Conservation (phyloP, 768 basidiomycete species). For the Chalciporus chontae region DNA sequence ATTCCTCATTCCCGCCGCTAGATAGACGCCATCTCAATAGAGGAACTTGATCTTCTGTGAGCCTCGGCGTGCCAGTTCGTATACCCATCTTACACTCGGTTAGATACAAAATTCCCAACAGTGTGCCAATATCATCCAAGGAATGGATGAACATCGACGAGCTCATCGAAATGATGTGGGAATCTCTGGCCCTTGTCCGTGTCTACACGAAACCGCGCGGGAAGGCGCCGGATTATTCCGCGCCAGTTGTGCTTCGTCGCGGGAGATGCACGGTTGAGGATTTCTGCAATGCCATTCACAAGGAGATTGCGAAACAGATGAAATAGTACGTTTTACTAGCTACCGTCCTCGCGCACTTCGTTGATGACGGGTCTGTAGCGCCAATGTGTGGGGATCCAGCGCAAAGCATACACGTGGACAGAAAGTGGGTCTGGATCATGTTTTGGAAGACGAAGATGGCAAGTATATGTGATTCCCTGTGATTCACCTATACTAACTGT, state of each 20-base stretch:
- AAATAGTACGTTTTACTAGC: conserved; percentile 66
- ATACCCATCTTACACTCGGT: neutral
- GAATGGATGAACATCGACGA: conserved; percentile 98
- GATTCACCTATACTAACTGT: conserved; percentile 6
- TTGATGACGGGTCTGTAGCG: conserved; percentile 40
- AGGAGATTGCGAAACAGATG: conserved; percentile 96
- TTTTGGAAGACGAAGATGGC: conserved; percentile 89
- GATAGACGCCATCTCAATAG: conserved; percentile 98
- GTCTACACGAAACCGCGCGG: conserved; percentile 97
- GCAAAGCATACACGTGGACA: conserved; percentile 98
- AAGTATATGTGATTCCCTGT: conserved; percentile 22
- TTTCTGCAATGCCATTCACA: conserved; percentile 92
- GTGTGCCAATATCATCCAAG: conserved; percentile 89
- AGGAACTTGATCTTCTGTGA: conserved; percentile 89
- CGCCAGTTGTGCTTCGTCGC: conserved; percentile 82
- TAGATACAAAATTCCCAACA: conserved; percentile 91
- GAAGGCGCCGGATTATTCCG: conserved; percentile 81
- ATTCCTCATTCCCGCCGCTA: conserved; percentile 27
- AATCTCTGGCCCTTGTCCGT: conserved; percentile 85
- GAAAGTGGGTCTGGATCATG: conserved; percentile 87
- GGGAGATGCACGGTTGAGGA: conserved; percentile 72
- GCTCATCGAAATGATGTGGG: conserved; percentile 91
- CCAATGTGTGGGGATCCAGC: conserved; percentile 92
- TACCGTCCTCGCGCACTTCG: neutral
- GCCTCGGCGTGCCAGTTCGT: conserved; percentile 20